Evolutionary conservation across 352 stramenopile species (phyloP).

Genomic region (Phytopythium kandeliae): DNA sequence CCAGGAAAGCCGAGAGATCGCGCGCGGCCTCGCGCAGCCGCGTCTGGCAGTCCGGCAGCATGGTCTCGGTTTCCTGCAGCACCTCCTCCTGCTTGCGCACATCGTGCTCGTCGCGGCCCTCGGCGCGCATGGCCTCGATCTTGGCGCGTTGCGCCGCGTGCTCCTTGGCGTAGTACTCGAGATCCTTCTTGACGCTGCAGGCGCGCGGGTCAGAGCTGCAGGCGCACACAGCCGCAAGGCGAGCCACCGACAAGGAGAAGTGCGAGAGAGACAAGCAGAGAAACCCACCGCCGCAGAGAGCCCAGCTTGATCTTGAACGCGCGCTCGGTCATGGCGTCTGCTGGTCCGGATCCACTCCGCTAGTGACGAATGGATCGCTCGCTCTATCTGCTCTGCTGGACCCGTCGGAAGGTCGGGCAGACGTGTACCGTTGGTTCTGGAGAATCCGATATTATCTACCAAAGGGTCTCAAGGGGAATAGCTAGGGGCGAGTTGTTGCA

Average conservation of each 20-base stretch:
- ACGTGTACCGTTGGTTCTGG: no score
- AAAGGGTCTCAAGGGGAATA: no score
- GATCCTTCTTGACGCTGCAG: slow-evolving; percentile 71
- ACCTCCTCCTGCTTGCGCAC: slow-evolving; percentile 81
- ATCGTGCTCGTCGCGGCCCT: slow-evolving; percentile 58
- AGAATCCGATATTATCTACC: no score
- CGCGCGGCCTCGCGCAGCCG: slow-evolving; percentile 51
- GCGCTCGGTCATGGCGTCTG: slow-evolving; percentile 42
- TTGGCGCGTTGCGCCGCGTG: slow-evolving; percentile 42
- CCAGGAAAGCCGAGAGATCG: slow-evolving; percentile 50
- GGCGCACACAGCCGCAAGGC: no score
- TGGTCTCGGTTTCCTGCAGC: slow-evolving; percentile 73
- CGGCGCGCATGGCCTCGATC: slow-evolving; percentile 62
- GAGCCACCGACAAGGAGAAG: background rate
- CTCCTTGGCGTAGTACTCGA: slow-evolving; percentile 80
- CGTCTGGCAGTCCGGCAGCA: slow-evolving; percentile 73
- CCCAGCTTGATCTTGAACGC: slow-evolving; percentile 85
- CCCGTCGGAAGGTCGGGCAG: no score
- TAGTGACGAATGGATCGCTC: no score
- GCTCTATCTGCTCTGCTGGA: no score
- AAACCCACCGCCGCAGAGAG: slow-evolving; percentile 48
- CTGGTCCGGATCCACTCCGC: no score
- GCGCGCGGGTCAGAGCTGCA: background rate
- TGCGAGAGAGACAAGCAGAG: background rate
- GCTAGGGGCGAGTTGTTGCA: no score